These are phyloP conservation scores for Eutrema japonicum DNA, from an alignment of 345 rosid species.

Conservation along the genomic window DNA sequence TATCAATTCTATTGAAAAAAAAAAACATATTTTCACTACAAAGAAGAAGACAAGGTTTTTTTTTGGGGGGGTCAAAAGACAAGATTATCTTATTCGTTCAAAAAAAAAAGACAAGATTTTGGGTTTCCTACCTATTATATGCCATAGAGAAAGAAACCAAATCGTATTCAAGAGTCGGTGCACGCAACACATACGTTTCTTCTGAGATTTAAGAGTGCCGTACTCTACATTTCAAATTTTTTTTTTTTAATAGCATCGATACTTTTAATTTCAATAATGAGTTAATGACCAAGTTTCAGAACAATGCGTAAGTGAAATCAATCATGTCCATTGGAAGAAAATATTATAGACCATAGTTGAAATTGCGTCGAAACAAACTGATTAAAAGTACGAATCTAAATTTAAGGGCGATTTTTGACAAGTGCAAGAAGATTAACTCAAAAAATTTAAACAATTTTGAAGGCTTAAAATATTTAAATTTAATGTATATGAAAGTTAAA, in stretches of 20 bases:
- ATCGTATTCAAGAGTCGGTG: conserved; percentile 9
- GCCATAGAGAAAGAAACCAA: background rate
- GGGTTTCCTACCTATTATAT: background rate
- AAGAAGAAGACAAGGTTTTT: too few relatives aligned
- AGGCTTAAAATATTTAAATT: too few relatives aligned
- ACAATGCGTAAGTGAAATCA: background rate
- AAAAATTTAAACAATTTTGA: too few relatives aligned
- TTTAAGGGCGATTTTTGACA: too few relatives aligned
- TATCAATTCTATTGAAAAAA: too few relatives aligned
- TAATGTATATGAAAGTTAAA: too few relatives aligned
- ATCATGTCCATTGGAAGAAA: background rate
- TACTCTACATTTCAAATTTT: background rate
- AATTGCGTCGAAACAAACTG: background rate
- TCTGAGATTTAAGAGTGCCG: background rate
- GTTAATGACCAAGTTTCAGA: background rate
- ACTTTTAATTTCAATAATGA: background rate
- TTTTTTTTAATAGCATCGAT: background rate
- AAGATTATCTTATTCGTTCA: too few relatives aligned
- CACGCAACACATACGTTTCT: background rate
- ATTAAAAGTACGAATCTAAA: background rate
- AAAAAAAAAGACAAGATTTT: too few relatives aligned
- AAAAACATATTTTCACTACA: background rate
- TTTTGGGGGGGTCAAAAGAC: too few relatives aligned
- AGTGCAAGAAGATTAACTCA: too few relatives aligned
- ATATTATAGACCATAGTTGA: background rate